A percentile compares a stretch with the other conserved stretches of the same genome.
Conservation (phyloP, 495 filamentous ascomycete species). For the Filosporella fistucella region DNA sequence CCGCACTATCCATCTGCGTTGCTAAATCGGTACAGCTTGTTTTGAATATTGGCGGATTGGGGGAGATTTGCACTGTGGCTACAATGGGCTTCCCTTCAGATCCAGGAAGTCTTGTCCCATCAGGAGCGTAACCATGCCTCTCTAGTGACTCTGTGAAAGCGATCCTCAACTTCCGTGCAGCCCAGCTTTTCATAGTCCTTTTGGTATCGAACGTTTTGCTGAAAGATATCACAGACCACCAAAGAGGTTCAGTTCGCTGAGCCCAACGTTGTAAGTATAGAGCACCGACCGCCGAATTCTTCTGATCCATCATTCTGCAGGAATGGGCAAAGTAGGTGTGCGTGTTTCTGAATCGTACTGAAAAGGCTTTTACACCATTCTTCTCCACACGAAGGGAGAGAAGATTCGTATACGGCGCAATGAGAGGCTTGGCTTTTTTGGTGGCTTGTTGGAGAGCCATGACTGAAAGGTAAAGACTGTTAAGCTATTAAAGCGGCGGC, state of each 20-base stretch:
- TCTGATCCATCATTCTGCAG: neutral
- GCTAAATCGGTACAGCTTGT: neutral
- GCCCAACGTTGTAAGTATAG: conserved; percentile 8
- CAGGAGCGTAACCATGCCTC: conserved; percentile 47
- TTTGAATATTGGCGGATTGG: neutral
- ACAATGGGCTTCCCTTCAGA: neutral
- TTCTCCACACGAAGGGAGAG: too few species aligned
- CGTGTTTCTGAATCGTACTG: neutral
- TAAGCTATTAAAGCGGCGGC: too few species aligned
- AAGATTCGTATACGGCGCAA: too few species aligned
- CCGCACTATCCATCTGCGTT: neutral
- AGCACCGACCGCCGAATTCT: neutral
- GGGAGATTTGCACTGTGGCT: neutral
- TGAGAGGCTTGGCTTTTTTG: too few species aligned
- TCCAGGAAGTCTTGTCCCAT: conserved; percentile 34
- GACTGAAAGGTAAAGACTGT: too few species aligned
- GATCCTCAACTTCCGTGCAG: conserved; percentile 39
- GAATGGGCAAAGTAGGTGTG: conserved; percentile 6
- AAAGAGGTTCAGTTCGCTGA: conserved; percentile 36
- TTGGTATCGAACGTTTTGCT: conserved; percentile 26
- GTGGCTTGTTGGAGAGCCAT: too few species aligned
- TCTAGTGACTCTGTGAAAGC: conserved; percentile 54
- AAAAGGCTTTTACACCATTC: conserved; percentile 8
- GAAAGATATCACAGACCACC: conserved; percentile 37
- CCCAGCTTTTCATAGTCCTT: conserved; percentile 49